A percentile compares a stretch with the other conserved stretches of the same genome.
Evolutionary conservation across 495 filamentous ascomycete species (phyloP).

Genomic region (Alectoria sarmentosa): DNA sequence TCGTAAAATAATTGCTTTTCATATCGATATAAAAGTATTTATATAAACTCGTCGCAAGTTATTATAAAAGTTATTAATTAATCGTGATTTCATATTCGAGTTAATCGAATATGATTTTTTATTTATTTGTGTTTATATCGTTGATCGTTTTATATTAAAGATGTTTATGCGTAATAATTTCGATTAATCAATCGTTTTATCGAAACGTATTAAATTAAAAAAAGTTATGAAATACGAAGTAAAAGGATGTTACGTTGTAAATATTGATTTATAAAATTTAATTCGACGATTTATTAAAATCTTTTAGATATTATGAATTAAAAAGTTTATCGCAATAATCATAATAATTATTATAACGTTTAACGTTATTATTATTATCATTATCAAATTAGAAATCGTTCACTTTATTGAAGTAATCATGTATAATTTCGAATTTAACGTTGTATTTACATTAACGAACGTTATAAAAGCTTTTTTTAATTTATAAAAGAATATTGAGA

Average conservation of each 20-base stretch:
- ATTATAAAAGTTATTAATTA: not conserved
- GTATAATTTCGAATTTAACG: not conserved
- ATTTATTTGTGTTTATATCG: too few species aligned
- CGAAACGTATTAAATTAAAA: not conserved
- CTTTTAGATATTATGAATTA: too few species aligned
- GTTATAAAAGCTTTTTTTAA: slow-evolving; percentile 10
- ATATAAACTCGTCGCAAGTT: not conserved
- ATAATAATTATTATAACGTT: too few species aligned
- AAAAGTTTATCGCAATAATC: not conserved
- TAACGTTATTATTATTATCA: too few species aligned
- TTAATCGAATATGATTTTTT: too few species aligned
- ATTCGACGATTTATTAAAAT: not conserved
- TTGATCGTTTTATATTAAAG: too few species aligned
- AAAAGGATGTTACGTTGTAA: not conserved
- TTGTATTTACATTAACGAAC: not conserved
- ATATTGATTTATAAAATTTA: not conserved
- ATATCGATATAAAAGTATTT: slow-evolving; percentile 1
- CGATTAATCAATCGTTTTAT: too few species aligned
- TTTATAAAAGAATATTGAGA: slow-evolving; percentile 14
- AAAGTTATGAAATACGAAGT: not conserved
- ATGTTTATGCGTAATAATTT: too few species aligned
- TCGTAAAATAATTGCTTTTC: too few species aligned
- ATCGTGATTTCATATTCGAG: too few species aligned
- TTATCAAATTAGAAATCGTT: not conserved
- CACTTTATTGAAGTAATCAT: not conserved